Base-by-base conservation (phyloP, 345 rosid genomes). In the Murraya paniculata region DNA sequence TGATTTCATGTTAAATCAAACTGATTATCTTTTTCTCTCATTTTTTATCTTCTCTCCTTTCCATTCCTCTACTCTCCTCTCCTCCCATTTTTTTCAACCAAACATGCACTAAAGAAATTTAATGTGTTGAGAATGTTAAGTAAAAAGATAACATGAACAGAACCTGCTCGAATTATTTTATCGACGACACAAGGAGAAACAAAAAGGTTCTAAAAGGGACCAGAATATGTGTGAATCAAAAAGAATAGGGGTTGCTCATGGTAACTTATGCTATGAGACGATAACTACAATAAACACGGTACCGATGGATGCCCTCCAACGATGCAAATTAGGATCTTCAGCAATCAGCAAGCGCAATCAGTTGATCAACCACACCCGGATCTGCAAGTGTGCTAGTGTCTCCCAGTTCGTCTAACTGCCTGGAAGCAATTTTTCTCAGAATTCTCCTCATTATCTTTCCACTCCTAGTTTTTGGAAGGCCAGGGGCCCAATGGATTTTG, bases 391-490 rank as follows among this genome's bases (percentile, higher is more conserved):
- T 95, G 90, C 98, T 93, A 0, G 84, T 92, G 92, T 95, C 99
- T 30, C 98, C 97, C 9, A 94, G 92, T 82, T 96, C 97, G 74
- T 92, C 95, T 57, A 91, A 77, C 80, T 94, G 97, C 89, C 83
- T 85, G 0, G 99, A 82, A 53, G 99, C 99, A 65, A 95, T 93
- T 88, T 95, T 95, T 87, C 97, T 85, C 77, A 94, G 84, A 82
- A 95, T 90, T 84, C 99, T 91, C 75, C 99, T 84, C 99, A 95
- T 95, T 82, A 95, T 95, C 90, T 95, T 95, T 66, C 99, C 99
- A 74, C 99, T 96, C 84, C 97, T 91, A 2, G 99, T 96, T 84
- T 96, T 96, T 24, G 99, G 99, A 77, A 96, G 90, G 25, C 92
- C 91, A 0, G 98, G 97, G 4, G 99, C 98, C 99, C 98, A 96